Evolutionary conservation across 176 grass and related monocot species (phyloP).

Genomic region (Cymbopogon citratus): DNA sequence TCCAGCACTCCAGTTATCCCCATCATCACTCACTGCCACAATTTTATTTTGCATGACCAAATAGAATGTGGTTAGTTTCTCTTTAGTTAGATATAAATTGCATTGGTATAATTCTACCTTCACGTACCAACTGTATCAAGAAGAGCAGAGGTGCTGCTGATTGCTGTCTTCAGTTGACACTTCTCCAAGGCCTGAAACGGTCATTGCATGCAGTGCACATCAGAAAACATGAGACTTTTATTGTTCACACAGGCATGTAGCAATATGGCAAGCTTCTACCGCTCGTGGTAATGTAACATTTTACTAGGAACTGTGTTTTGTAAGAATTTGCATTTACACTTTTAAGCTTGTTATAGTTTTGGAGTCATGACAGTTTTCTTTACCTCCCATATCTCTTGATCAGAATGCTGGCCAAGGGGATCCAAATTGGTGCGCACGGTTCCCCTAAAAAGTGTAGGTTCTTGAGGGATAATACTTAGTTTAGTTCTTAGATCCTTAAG

Average conservation of each 20-base stretch:
- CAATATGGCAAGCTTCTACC: slow-evolving; percentile 15
- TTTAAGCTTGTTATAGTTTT: not conserved
- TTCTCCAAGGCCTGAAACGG: slow-evolving; percentile 71
- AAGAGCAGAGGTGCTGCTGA: slow-evolving; percentile 58
- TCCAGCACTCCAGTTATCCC: slow-evolving; percentile 81
- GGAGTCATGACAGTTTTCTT: slow-evolving; percentile 2
- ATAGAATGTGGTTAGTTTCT: not conserved
- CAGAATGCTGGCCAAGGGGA: slow-evolving; percentile 71
- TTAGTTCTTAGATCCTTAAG: slow-evolving; percentile 95
- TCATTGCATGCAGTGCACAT: slow-evolving; percentile 11
- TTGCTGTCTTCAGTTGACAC: slow-evolving; percentile 72
- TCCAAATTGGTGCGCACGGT: slow-evolving; percentile 83
- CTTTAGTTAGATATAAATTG: not conserved
- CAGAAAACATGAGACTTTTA: not conserved
- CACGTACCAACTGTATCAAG: slow-evolving; percentile 76
- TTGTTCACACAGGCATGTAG: not conserved
- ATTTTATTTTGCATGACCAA: not conserved
- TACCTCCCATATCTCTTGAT: slow-evolving; percentile 96
- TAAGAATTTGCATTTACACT: not conserved
- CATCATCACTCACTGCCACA: slow-evolving; percentile 75
- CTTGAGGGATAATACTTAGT: slow-evolving; percentile 94
- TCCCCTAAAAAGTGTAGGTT: slow-evolving; percentile 94
- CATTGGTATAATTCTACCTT: not conserved
- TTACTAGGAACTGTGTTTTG: slow-evolving; percentile 2
- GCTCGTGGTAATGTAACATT: slow-evolving; percentile 12